Conservation (phyloP, 2,329 filamentous ascomycete genomes). For the Paradendryphiella salina region DNA sequence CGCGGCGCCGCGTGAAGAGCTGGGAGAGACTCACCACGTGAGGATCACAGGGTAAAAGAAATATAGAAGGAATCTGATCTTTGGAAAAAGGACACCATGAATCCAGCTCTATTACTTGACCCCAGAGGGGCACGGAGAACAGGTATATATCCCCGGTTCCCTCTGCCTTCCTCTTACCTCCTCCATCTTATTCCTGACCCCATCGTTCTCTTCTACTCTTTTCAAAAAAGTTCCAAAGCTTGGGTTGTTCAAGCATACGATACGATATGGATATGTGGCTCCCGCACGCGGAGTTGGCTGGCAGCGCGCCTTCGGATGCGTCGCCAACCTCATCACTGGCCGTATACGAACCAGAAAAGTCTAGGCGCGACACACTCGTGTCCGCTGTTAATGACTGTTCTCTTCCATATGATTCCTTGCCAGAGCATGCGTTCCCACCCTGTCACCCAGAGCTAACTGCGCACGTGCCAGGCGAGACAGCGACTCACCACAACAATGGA, state of each 20-base stretch:
- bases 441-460: conserved; percentile 24
- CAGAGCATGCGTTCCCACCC: conserved; percentile 2
- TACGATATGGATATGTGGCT: conserved; percentile 1
- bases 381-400: not conserved
- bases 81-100: conserved; percentile 23
- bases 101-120: conserved; percentile 35
- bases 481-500: conserved; percentile 19
- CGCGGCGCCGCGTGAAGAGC: conserved; percentile 17
- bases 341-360: not conserved
- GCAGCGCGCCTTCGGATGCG: not conserved
- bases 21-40: conserved; percentile 8
- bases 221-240: not conserved
- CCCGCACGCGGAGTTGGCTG: conserved; percentile 1
- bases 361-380: not conserved
- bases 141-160: conserved; percentile 24
- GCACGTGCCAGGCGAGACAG: conserved; percentile 25
- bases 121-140: conserved; percentile 28
- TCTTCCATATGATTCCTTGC: not conserved
- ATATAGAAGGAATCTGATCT: not conserved
- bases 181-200: not conserved
- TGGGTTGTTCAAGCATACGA: not conserved
- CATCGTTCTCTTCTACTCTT: not conserved
- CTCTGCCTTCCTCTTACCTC: not conserved
- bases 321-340: not conserved
- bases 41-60: conserved; percentile 1